These are phyloP conservation scores for Alternaria sp. DNA, from an alignment of 2,329 filamentous ascomycete genomes.

Conservation along the genomic window DNA sequence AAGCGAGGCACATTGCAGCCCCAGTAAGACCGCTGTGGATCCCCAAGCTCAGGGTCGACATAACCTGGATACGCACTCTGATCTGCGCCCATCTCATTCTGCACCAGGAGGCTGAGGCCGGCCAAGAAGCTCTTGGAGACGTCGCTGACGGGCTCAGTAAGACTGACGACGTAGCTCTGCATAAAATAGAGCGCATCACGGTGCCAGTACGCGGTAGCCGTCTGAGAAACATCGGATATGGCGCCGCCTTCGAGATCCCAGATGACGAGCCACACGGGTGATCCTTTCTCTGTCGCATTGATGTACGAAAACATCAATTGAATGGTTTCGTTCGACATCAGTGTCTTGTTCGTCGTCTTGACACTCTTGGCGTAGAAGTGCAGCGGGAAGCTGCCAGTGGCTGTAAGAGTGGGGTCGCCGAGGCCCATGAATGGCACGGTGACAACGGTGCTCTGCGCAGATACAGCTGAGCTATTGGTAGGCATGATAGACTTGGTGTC, in stretches of 20 bases:
- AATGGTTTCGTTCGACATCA: neutral
- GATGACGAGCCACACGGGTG: conserved; percentile 1
- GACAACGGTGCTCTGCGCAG: neutral
- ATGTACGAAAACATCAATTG: conserved; percentile 4
- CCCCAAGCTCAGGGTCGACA: neutral
- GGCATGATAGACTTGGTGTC: neutral
- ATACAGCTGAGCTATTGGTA: neutral
- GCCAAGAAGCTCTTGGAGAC: conserved; percentile 1
- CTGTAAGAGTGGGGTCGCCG: neutral
- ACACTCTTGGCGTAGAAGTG: neutral
- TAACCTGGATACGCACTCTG: neutral
- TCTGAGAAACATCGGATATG: conserved; percentile 1
- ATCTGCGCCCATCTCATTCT: neutral
- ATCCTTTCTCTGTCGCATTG: neutral
- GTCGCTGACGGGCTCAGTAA: neutral
- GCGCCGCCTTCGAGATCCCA: conserved; percentile 3
- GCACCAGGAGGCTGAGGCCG: neutral
- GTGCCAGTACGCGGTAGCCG: conserved; percentile 3
- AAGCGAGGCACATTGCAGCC: neutral
- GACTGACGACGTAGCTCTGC: conserved; percentile 1
- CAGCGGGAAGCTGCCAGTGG: neutral
- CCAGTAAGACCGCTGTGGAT: conserved; percentile 6
- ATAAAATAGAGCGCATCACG: conserved; percentile 4
- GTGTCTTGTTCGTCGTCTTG: neutral
- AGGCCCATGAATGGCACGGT: neutral